These are phyloP conservation scores for Mycena olivaceomarginata DNA, from an alignment of 768 basidiomycete species.

Conservation along the genomic window DNA sequence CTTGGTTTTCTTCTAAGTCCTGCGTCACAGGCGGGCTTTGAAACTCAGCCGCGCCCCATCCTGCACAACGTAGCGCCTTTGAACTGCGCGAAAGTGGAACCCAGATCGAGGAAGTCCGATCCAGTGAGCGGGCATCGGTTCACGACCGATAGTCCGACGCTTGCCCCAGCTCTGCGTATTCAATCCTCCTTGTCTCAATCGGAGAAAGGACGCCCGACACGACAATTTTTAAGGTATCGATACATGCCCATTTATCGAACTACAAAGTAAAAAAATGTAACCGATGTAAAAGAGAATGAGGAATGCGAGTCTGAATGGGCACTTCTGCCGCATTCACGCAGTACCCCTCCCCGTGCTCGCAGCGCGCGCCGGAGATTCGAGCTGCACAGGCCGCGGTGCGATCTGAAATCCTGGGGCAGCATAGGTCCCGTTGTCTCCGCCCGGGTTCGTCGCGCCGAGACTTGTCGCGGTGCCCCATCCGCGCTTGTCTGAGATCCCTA, in stretches of 20 bases:
- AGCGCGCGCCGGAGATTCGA: too few species aligned
- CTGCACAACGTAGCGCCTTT: too few species aligned
- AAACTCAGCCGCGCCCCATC: too few species aligned
- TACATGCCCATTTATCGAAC: neutral
- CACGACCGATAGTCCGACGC: neutral
- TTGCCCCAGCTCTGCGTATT: neutral
- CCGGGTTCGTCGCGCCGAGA: too few species aligned
- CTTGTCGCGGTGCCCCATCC: too few species aligned
- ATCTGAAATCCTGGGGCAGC: neutral
- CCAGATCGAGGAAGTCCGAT: neutral
- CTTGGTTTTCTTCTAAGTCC: too few species aligned
- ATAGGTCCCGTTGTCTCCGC: neutral
- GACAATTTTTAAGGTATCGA: neutral
- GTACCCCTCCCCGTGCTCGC: too few species aligned
- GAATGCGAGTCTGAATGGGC: too few species aligned
- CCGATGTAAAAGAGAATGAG: neutral
- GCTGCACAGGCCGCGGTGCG: too few species aligned
- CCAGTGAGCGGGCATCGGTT: neutral
- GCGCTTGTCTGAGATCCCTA: too few species aligned
- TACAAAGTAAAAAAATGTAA: neutral
- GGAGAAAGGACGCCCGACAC: constrained; percentile 1
- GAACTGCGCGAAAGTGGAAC: neutral
- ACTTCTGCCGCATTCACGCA: too few species aligned
- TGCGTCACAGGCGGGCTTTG: too few species aligned
- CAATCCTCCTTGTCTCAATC: neutral